Percentiles rank a stretch among this genome's conserved stretches.
phyloP scores from a whole-genome alignment of 495 filamentous ascomycete genomes.

The Astrothelium subdiscretum region DNA sequence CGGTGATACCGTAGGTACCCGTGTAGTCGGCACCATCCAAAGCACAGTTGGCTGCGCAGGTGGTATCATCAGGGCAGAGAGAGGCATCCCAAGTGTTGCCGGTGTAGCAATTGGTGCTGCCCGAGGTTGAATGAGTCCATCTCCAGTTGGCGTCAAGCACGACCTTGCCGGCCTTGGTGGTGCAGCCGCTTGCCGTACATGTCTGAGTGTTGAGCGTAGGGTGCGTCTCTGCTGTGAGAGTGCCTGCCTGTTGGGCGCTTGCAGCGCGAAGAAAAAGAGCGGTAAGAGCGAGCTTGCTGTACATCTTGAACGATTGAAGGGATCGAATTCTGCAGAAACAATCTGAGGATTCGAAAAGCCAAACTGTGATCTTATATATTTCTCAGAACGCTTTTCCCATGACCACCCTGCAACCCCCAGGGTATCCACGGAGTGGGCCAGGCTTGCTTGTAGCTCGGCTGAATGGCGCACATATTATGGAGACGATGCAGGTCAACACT shows the following conservation, averaged over 20 bases:
- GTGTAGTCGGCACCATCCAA: conserved; percentile 31
- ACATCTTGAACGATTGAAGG: conserved; percentile 1
- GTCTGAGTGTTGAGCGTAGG: conserved; percentile 37
- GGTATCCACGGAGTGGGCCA: neutral
- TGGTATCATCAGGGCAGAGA: conserved; percentile 26
- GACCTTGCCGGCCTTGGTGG: conserved; percentile 32
- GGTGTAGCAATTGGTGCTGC: conserved; percentile 29
- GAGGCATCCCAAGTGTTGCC: conserved; percentile 25
- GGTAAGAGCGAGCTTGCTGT: conserved; percentile 4
- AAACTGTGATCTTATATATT: neutral
- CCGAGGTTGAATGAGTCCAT: conserved; percentile 25
- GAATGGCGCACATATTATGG: neutral
- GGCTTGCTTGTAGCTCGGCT: neutral
- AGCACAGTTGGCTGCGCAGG: conserved; percentile 29
- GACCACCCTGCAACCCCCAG: too few relatives aligned
- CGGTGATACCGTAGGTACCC: conserved; percentile 26
- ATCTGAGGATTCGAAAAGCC: neutral
- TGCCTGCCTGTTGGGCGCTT: conserved; percentile 21
- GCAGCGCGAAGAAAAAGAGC: conserved; percentile 9
- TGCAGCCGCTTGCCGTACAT: conserved; percentile 38
- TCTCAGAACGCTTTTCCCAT: too few relatives aligned
- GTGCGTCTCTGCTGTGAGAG: conserved; percentile 36
- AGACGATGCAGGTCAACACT: neutral
- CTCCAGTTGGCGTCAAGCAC: conserved; percentile 39
- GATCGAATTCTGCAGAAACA: neutral